Evolutionary conservation across 257 asterid genomes (phyloP), one percentile per base, ranked within the genome.

Genomic region (Capsicum pubescens): DNA sequence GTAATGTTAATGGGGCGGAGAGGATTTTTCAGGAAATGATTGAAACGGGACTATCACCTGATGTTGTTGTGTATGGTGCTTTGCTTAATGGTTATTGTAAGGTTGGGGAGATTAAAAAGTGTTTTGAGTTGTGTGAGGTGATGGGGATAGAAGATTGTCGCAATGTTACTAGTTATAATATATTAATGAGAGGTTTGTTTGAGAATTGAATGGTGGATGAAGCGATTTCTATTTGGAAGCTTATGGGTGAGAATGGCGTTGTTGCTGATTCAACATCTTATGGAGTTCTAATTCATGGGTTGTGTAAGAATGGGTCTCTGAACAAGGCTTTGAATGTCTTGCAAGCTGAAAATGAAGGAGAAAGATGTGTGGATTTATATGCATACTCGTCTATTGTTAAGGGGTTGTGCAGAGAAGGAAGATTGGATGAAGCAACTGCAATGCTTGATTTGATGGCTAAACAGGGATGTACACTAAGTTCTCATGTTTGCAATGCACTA

Each of bases 111-210:
- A 66, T 87, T 74, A 59, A 82, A 39, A 85, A 88, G 59, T 85
- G 95, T 86, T 85, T 92, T 68, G 91, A 92, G 87, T 63, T 94
- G 87, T 96, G 97, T 97, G 97, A 93, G 85, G 57, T 89, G 88
- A 96, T 96, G 99, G 96, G 92, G 63, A 88, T 83, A 77, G 90
- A 90, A 85, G 93, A 88, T 79, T 86, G 86, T 84, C 94, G 94
- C 56, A 94, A 84, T 78, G 90, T 93, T 89, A 90, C 89, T 86
- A 93, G 99, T 88, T 96, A 91, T 88, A 96, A 94, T 90, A 92
- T 92, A 86, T 90, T 92, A 89, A 89, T 93, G 89, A 88, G 86
- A 83, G 94, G 94, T 83, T 85, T 94, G 84, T 92, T 96, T 57
- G 93, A 90, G 78, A 86, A 84, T 83, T 91, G 91, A 76, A 81